These are phyloP conservation scores for Scedosporium dehoogii DNA, from an alignment of 2,329 filamentous ascomycete species.

Conservation along the genomic window DNA sequence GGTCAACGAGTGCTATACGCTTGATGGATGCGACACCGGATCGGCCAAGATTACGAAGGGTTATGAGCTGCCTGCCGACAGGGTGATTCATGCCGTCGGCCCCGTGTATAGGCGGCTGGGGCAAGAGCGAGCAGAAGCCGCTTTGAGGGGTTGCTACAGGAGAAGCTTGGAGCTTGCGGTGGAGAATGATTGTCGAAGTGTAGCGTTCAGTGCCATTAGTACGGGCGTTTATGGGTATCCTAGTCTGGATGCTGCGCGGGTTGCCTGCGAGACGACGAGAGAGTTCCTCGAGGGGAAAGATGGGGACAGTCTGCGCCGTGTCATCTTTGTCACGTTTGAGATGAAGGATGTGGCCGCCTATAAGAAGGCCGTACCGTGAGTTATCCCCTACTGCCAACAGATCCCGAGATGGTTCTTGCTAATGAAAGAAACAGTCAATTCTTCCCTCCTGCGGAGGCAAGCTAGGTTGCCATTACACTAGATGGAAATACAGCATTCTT, in stretches of 20 bases:
- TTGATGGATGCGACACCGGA: conserved; percentile 70
- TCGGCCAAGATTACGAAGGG: conserved; percentile 74
- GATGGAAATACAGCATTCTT: neutral
- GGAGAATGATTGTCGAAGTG: conserved; percentile 51
- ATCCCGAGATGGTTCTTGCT: neutral
- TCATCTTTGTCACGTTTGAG: conserved; percentile 81
- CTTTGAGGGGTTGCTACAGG: conserved; percentile 57
- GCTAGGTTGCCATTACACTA: neutral
- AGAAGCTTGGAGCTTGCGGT: conserved; percentile 64
- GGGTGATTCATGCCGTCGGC: conserved; percentile 85
- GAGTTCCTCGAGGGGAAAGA: conserved; percentile 39
- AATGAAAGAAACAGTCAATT: neutral
- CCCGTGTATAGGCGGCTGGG: conserved; percentile 54
- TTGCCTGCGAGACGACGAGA: conserved; percentile 53
- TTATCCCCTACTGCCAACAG: neutral
- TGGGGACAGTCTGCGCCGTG: conserved; percentile 49
- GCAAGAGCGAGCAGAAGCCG: conserved; percentile 29
- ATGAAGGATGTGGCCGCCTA: conserved; percentile 70
- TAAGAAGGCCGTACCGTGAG: conserved; percentile 47
- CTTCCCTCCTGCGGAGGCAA: neutral
- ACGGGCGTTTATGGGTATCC: conserved; percentile 90
- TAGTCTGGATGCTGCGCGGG: conserved; percentile 57
- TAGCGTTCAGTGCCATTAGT: conserved; percentile 79
- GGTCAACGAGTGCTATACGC: conserved; percentile 56
- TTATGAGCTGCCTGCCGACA: conserved; percentile 63